These are phyloP conservation scores for Melastoma malabathricum DNA, from an alignment of 345 rosid species.

Conservation along the genomic window DNA sequence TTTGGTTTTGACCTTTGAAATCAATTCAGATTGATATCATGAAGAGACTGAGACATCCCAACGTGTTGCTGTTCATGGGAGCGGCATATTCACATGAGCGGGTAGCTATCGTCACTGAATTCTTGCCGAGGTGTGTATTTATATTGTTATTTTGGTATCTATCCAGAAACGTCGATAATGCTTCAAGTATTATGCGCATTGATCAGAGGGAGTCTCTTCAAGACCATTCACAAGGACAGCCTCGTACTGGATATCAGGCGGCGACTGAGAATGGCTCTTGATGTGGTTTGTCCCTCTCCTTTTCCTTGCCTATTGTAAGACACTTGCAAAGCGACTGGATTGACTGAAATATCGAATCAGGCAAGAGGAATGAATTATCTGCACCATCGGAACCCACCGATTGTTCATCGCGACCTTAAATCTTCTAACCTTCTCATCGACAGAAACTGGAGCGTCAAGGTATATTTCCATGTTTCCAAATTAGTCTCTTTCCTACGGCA, in stretches of 20 bases:
- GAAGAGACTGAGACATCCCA: constrained; percentile 85
- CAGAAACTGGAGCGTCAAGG: constrained; percentile 86
- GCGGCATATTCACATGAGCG: constrained; percentile 63
- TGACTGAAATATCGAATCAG: constrained; percentile 23
- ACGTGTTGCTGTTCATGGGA: constrained; percentile 88
- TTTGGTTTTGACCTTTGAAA: background rate
- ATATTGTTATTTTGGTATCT: background rate
- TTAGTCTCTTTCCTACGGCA: too few species aligned
- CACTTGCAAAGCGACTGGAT: too few species aligned
- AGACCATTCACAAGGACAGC: constrained; percentile 58
- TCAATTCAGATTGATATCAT: constrained; percentile 51
- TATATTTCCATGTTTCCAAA: too few species aligned
- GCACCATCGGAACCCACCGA: constrained; percentile 80
- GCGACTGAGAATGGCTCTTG: constrained; percentile 74
- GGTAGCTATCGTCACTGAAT: constrained; percentile 77
- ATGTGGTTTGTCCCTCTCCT: constrained; percentile 43
- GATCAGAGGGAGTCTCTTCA: constrained; percentile 88
- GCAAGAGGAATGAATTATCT: constrained; percentile 92
- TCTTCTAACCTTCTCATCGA: constrained; percentile 89
- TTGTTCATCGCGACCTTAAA: constrained; percentile 78
- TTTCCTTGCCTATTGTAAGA: constrained; percentile 2
- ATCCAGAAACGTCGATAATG: background rate
- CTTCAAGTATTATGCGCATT: constrained; percentile 9
- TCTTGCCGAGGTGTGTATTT: constrained; percentile 46
- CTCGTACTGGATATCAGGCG: constrained; percentile 60